Percentiles rank a stretch among this genome's conserved stretches.
Evolutionary conservation across 2,329 filamentous ascomycete species (phyloP).

Genomic region (Talaromyces verruculosus): DNA sequence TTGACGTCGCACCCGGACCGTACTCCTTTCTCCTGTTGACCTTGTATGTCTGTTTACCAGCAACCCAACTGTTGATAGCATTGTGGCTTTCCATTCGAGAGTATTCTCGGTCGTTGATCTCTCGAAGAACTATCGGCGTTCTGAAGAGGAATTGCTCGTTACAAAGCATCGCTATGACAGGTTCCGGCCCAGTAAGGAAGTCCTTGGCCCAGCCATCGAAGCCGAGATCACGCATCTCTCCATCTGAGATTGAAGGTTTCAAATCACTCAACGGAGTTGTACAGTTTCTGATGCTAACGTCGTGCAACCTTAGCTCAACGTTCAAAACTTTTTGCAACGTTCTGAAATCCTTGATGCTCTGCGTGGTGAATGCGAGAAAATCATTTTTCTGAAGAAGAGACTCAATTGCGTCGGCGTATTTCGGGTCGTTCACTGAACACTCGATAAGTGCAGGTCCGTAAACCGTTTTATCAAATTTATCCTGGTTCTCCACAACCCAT

Average conservation of each 20-base stretch:
- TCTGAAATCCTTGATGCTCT: slow-evolving; percentile 71
- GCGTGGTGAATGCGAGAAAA: slow-evolving; percentile 67
- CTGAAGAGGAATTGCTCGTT: slow-evolving; percentile 67
- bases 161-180: slow-evolving; percentile 86
- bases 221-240: slow-evolving; percentile 60
- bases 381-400: slow-evolving; percentile 55
- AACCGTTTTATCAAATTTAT: slow-evolving; percentile 70
- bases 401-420: slow-evolving; percentile 64
- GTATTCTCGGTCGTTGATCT: slow-evolving; percentile 67
- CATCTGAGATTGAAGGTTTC: slow-evolving; percentile 53
- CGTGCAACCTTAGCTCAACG: slow-evolving; percentile 63
- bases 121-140: slow-evolving; percentile 63
- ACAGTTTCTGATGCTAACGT: slow-evolving; percentile 69
- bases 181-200: slow-evolving; percentile 73
- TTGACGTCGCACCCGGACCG: slow-evolving; percentile 70
- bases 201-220: slow-evolving; percentile 81
- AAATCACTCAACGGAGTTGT: slow-evolving; percentile 57
- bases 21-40: slow-evolving; percentile 77
- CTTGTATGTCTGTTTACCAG: slow-evolving; percentile 62
- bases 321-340: slow-evolving; percentile 69
- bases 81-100: slow-evolving; percentile 58
- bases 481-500: slow-evolving; percentile 74
- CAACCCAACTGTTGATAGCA: slow-evolving; percentile 67
- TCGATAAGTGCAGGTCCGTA: slow-evolving; percentile 78
- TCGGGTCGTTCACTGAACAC: slow-evolving; percentile 73